phyloP scores from a whole-genome alignment of 495 filamentous ascomycete genomes.

The Choiromyces venosus region DNA sequence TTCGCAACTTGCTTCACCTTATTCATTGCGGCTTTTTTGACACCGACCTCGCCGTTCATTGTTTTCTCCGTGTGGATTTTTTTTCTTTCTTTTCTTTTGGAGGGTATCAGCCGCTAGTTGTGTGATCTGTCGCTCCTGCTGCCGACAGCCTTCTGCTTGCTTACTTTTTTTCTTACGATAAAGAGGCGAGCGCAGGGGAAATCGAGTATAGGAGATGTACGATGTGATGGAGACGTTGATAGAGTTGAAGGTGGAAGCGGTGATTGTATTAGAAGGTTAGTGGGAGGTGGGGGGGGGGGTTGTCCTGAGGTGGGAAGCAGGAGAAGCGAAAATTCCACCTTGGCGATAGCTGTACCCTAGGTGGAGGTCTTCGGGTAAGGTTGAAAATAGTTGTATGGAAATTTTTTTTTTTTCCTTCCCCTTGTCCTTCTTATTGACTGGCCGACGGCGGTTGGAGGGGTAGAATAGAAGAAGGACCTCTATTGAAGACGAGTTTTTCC shows the following conservation, averaged over 20 bases:
- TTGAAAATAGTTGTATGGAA: background rate
- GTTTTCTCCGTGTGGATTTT: slow-evolving; percentile 39
- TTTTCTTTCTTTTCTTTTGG: slow-evolving; percentile 12
- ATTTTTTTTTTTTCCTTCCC: slow-evolving; percentile 10
- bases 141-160: slow-evolving; percentile 5
- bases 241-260: slow-evolving; percentile 12
- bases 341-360: slow-evolving; percentile 22
- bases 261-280: slow-evolving; percentile 16
- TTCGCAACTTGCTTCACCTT: slow-evolving; percentile 70
- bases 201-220: background rate
- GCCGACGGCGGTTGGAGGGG: background rate
- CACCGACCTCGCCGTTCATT: slow-evolving; percentile 67
- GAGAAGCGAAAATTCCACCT: slow-evolving; percentile 21
- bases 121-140: background rate
- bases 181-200: slow-evolving; percentile 7
- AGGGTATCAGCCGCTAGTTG: background rate
- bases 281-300: slow-evolving; percentile 25
- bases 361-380: background rate
- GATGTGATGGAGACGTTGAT: background rate
- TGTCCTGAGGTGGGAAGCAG: slow-evolving; percentile 16
- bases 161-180: slow-evolving; percentile 11
- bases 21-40: slow-evolving; percentile 69
- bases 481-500: background rate
- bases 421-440: background rate
- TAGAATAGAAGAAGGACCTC: background rate